Conservation (phyloP, 805 yeast species). For the Nakazawaea laoshanensis region DNA sequence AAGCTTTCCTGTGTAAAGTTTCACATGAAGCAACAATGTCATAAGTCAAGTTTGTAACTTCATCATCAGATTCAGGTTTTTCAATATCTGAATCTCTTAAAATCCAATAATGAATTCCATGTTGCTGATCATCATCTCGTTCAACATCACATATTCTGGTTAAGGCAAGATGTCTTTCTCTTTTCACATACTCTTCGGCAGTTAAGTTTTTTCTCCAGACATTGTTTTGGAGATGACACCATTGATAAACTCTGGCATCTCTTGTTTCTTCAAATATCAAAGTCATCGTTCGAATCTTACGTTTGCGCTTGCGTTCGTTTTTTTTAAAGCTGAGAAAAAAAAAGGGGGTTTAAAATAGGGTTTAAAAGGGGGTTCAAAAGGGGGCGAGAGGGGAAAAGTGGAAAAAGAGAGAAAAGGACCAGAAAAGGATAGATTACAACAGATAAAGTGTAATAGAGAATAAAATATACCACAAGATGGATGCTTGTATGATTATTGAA, state of each 20-base stretch:
- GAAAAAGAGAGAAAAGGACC: no score
- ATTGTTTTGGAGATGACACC: constrained; percentile 15
- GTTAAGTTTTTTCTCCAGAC: constrained; percentile 19
- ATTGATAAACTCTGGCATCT: constrained; percentile 13
- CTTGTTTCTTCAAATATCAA: constrained; percentile 14
- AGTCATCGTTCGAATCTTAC: background rate
- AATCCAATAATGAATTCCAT: constrained; percentile 20
- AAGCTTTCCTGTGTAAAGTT: constrained; percentile 17
- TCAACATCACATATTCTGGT: constrained; percentile 15
- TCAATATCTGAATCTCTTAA: constrained; percentile 13
- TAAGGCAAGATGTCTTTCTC: constrained; percentile 16
- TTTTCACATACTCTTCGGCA: constrained; percentile 15
- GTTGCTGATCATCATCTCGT: constrained; percentile 11
- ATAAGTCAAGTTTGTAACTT: constrained; percentile 8
- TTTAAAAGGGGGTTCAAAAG: no score
- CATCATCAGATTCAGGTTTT: constrained; percentile 4
- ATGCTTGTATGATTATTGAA: no score
- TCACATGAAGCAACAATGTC: constrained; percentile 23
- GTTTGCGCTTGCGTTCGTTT: no score
- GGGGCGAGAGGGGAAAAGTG: no score
- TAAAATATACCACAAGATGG: no score
- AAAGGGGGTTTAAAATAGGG: no score
- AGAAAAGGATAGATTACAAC: no score
- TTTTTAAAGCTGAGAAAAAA: no score
- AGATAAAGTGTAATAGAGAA: no score